A percentile compares a stretch with the other conserved stretches of the same genome.
phyloP scores from a whole-genome alignment of 139 green algal genomes.

The Chlamydomonas sp. region DNA sequence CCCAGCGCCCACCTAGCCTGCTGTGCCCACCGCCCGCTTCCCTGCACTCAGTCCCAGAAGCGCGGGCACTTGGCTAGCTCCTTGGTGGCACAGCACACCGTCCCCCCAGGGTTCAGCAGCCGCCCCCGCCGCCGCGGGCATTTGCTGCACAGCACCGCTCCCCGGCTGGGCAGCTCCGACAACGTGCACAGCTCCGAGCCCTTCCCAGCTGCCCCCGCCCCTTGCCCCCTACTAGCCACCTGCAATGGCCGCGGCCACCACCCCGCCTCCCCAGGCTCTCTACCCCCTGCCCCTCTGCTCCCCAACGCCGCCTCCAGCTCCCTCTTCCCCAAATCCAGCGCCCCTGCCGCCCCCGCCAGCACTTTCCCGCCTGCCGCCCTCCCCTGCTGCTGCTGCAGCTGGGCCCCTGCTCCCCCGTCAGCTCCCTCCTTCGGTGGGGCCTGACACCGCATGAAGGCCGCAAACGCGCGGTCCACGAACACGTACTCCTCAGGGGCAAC shows the following conservation, averaged over 20 bases:
- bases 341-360: background rate
- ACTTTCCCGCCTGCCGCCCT: too few species aligned
- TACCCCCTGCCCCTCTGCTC: too few species aligned
- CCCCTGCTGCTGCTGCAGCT: background rate
- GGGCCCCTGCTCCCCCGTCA: too few species aligned
- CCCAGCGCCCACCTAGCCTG: too few species aligned
- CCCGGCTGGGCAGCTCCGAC: background rate
- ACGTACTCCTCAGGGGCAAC: constrained; percentile 32
- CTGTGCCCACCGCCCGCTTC: too few species aligned
- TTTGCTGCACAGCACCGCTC: background rate
- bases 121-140: constrained; percentile 10
- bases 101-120: constrained; percentile 33
- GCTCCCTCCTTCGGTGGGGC: background rate
- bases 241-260: too few species aligned
- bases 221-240: too few species aligned
- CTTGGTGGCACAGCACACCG: constrained; percentile 27
- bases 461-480: constrained; percentile 16
- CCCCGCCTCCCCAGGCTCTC: too few species aligned
- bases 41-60: constrained; percentile 30
- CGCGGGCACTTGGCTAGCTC: constrained; percentile 32
- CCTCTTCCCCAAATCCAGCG: background rate
- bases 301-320: too few species aligned
- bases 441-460: constrained; percentile 26
- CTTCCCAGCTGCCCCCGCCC: too few species aligned
- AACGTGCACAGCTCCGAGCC: constrained; percentile 23